Conservation (phyloP, 106 monocot genomes). For the Dioscorea dumetorum region DNA sequence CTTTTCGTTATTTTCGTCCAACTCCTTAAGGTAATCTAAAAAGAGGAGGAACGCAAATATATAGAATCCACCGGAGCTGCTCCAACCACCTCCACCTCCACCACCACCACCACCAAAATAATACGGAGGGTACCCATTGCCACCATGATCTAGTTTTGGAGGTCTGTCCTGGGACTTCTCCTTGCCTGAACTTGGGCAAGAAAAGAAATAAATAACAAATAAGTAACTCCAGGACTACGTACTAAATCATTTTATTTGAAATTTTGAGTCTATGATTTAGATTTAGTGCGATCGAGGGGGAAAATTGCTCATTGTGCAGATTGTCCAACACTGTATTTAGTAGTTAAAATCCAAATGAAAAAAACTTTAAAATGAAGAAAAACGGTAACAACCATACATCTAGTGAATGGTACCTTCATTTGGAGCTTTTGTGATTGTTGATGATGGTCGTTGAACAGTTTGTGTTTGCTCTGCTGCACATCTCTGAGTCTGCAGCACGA, state of each 20-base stretch:
- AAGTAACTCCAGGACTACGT: background rate
- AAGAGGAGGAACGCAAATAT: conserved; percentile 34
- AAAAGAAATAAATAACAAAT: no score
- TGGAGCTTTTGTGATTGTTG: conserved; percentile 11
- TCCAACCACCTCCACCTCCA: conserved; percentile 43
- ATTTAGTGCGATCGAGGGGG: background rate
- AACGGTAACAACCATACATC: no score
- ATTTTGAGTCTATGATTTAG: no score
- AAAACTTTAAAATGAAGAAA: background rate
- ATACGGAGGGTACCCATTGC: conserved; percentile 35
- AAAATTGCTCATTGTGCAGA: background rate
- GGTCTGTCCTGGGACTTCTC: conserved; percentile 41
- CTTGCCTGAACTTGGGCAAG: conserved; percentile 16
- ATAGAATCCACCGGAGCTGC: conserved; percentile 40
- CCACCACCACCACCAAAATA: conserved; percentile 36
- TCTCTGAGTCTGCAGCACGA: conserved; percentile 4
- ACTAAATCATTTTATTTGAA: background rate
- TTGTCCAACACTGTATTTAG: no score
- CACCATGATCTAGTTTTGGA: conserved; percentile 43
- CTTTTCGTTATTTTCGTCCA: conserved; percentile 15
- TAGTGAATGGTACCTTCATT: background rate
- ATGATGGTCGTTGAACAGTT: conserved; percentile 10
- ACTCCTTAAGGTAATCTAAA: conserved; percentile 30
- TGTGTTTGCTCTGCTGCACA: conserved; percentile 17
- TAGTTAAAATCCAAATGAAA: no score